Evolutionary conservation across 2,329 filamentous ascomycete species (phyloP), one percentile per base, ranked within the genome.

Genomic region (Thelonectria olida): DNA sequence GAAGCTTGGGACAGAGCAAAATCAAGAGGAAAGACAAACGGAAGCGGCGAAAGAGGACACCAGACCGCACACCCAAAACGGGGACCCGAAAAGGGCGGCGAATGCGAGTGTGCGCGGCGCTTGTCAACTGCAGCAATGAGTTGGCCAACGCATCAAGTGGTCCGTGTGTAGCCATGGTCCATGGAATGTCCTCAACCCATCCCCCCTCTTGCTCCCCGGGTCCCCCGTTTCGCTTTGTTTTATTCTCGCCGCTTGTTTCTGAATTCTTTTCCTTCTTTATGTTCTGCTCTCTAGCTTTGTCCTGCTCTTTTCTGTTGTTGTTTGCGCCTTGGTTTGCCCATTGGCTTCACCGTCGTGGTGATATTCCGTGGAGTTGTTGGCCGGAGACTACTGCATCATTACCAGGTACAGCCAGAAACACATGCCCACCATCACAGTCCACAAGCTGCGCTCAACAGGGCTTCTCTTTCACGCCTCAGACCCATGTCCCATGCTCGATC

Each of bases 121-220:
- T 72, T 74, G 73, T 70, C 70, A 72, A 72, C 74, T 89, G 76
- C 76, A 78, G 66, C 74, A 74, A 76, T 78, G 76, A 76, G 76
- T 74, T 78, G 76, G 75, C 76, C 75, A 78, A 77, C 75, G 74
- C 76, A 78, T 76, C 75, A 76, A 75, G 75, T 78, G 77, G 75
- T 74, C 75, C 77, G 74, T 78, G 75, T 76, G 74, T 76, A 77
- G 75, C 75, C 71, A 68, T 70, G 63, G 67, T 58, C 74, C 70
- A 67, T 69, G 63, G 66, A 61, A 68, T 64, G 65, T 66, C 63
- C 67, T 72, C 67, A 71, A 70, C 70, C 68, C 68, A 68, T 67
- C 60, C 53, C 57, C 53, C 64, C 57, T 45, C 56, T 62, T 65
- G 61, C 58, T 34, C 56, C 64, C 53, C 42, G 39, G 41, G 42